Evolutionary conservation across 2,329 filamentous ascomycete genomes (phyloP), one percentile per base, ranked within the genome.

Genomic region (Aspergillus brasiliensis): DNA sequence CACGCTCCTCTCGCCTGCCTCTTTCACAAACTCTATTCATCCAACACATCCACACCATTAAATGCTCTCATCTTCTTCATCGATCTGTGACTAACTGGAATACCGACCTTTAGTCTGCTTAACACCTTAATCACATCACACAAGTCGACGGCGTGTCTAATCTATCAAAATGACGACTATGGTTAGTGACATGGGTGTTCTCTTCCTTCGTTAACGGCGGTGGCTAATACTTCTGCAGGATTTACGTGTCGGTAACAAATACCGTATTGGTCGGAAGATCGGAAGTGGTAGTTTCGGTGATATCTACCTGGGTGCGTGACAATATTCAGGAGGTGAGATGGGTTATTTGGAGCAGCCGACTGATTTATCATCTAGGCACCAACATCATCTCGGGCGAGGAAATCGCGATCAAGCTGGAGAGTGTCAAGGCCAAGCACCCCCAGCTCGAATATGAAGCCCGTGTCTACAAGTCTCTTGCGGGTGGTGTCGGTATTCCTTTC

Each of bases 311-410:
- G 86, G 86, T 89, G 78, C 68, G 84, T 70, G 51, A 47, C 55
- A 10, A 31, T 49, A 7, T n/a, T 10, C 15, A n/a, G 58, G 37
- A 51, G 56, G 23, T 19, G 19, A 19, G 17, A 13, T 49, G n/a
- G 10, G 25, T 19, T 31, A 28, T 49, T 13, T 40, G 34, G 47
- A 27, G 51, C 31, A 42, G 15, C 7, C 38, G 37, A 59, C 67
- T 69, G 55, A 70, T 55, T 19, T 11, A 5, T 21, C n/a, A 11
- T 34, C 13, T 47, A 88, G 95, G 95, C 72, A 99, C 95, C 78
- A 98, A 99, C 84, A 98, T 99, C 82, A 98, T 98, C 80, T 98
- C 95, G 4, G 95, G 95, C 64, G 95, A 99, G 80, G 95, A 99
- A 81, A 98, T 99, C 72, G 95, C 95, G 77, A 99, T 99, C 84